Conservation (phyloP, 257 asterid genomes). For the Penstemon newberryi region DNA sequence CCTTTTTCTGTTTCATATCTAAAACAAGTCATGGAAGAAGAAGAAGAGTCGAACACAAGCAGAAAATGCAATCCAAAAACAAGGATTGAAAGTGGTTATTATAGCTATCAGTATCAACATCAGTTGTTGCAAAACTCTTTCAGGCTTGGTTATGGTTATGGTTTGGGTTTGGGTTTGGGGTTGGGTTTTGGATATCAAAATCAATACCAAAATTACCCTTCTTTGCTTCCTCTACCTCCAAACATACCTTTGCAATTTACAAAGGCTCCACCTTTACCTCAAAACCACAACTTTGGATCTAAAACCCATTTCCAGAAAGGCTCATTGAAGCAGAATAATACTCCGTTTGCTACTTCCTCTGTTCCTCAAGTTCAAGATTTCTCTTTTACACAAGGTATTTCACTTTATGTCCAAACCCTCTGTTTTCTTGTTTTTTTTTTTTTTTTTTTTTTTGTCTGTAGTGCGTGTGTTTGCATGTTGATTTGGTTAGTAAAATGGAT, state of each 20-base stretch:
- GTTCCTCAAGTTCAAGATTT: conserved; percentile 46
- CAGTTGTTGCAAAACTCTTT: conserved; percentile 51
- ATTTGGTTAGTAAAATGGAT: conserved; percentile 1
- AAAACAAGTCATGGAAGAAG: conserved; percentile 56
- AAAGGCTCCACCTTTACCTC: conserved; percentile 47
- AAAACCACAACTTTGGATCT: conserved; percentile 48
- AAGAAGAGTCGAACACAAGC: conserved; percentile 43
- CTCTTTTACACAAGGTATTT: conserved; percentile 54
- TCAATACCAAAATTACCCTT: conserved; percentile 56
- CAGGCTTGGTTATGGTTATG: conserved; percentile 46
- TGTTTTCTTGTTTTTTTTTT: background rate
- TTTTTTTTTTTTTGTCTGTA: background rate
- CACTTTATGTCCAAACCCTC: background rate
- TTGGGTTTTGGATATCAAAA: conserved; percentile 43
- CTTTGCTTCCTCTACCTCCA: conserved; percentile 83
- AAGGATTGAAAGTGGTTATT: conserved; percentile 29
- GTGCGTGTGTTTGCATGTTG: conserved; percentile 15
- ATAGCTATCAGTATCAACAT: conserved; percentile 46
- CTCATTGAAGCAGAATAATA: conserved; percentile 34
- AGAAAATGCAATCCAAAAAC: conserved; percentile 54
- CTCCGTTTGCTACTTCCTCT: conserved; percentile 56
- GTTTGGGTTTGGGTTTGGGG: conserved; percentile 11
- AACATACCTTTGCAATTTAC: conserved; percentile 53
- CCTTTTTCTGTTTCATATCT: conserved; percentile 32
- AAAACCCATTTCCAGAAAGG: conserved; percentile 57